A percentile compares a stretch with the other conserved stretches of the same genome.
Conservation (phyloP, 1,139 yeast genomes). For the Debaryomyces psychrophilus region DNA sequence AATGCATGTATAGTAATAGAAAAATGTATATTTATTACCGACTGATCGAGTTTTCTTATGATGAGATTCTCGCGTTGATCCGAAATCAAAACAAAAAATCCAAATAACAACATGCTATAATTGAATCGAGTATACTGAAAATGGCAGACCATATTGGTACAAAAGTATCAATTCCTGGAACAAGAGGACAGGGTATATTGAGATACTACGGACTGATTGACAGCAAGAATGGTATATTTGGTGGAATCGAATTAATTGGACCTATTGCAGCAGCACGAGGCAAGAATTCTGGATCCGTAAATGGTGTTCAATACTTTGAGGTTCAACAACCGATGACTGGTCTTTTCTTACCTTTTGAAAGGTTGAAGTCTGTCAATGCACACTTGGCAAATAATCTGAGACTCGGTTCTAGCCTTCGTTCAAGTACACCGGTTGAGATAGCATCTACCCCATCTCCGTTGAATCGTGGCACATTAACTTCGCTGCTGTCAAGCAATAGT, state of each 20-base stretch:
- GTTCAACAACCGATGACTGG: constrained; percentile 71
- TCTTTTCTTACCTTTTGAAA: constrained; percentile 69
- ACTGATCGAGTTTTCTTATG: not conserved
- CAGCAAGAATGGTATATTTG: constrained; percentile 76
- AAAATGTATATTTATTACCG: not conserved
- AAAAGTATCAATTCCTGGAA: constrained; percentile 47
- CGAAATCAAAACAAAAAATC: constrained; percentile 5
- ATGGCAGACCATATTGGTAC: constrained; percentile 35
- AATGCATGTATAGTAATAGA: not conserved
- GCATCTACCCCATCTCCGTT: constrained; percentile 14
- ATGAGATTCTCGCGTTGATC: not conserved
- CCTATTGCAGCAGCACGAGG: constrained; percentile 54
- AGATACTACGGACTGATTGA: constrained; percentile 75
- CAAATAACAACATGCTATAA: not conserved
- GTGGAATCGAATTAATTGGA: constrained; percentile 81
- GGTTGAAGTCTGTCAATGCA: constrained; percentile 51
- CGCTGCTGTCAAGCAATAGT: constrained; percentile 2
- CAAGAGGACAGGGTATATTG: constrained; percentile 60
- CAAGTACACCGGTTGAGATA: constrained; percentile 5
- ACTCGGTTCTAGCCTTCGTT: not conserved
- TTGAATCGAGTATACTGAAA: not conserved
- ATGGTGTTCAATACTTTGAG: constrained; percentile 45
- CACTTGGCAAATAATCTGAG: constrained; percentile 18
- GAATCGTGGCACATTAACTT: constrained; percentile 3
- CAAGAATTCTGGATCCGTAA: constrained; percentile 49